These are phyloP conservation scores for Endocarpon pusillum DNA, from an alignment of 495 filamentous ascomycete species.

Conservation along the genomic window DNA sequence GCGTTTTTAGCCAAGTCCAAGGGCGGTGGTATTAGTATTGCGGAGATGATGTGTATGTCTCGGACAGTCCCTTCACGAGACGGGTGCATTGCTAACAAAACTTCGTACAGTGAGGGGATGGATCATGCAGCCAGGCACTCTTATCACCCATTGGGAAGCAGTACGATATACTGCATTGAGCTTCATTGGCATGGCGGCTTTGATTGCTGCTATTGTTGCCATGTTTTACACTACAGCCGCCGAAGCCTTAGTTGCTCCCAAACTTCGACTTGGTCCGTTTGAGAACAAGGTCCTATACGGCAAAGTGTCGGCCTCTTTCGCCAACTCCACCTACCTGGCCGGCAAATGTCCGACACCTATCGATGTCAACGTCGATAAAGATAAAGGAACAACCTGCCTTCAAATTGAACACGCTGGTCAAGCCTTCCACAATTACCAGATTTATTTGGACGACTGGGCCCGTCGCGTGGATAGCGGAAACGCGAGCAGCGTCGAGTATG, in stretches of 20 bases:
- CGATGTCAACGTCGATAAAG: constrained; percentile 15
- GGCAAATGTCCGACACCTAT: constrained; percentile 43
- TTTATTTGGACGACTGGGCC: constrained; percentile 31
- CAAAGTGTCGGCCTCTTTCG: constrained; percentile 38
- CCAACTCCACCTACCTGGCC: constrained; percentile 35
- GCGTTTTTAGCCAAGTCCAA: constrained; percentile 34
- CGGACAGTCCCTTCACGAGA: too few relatives aligned
- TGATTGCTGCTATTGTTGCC: constrained; percentile 41
- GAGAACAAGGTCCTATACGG: constrained; percentile 29
- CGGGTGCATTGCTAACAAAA: too few relatives aligned
- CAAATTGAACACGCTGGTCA: constrained; percentile 45
- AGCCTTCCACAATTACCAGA: constrained; percentile 36
- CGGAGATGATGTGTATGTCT: too few relatives aligned
- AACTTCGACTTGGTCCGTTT: constrained; percentile 33
- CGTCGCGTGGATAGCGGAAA: constrained; percentile 19
- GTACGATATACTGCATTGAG: constrained; percentile 42
- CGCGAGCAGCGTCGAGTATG: constrained; percentile 20
- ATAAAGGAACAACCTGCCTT: constrained; percentile 36
- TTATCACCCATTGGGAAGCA: constrained; percentile 48
- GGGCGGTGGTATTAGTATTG: constrained; percentile 41
- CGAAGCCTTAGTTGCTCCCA: constrained; percentile 48
- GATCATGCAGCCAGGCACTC: constrained; percentile 45
- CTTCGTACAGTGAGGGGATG: constrained; percentile 42
- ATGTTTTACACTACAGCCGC: constrained; percentile 62
- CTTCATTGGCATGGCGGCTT: constrained; percentile 36